These are phyloP conservation scores for Hypoxylon rickii DNA, from an alignment of 495 filamentous ascomycete genomes.

Conservation along the genomic window DNA sequence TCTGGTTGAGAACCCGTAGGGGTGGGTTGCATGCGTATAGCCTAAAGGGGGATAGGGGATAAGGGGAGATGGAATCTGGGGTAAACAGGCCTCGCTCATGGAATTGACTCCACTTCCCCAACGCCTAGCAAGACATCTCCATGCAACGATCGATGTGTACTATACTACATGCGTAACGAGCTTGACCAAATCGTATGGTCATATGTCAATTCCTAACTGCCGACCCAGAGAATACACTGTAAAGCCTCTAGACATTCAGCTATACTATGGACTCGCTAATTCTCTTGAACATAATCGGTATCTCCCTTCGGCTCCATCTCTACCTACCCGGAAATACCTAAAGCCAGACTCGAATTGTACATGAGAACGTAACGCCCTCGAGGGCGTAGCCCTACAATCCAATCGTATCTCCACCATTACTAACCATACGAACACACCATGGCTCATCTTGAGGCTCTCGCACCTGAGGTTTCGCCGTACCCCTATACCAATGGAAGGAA, in stretches of 20 bases:
- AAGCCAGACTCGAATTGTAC: slow-evolving; percentile 11
- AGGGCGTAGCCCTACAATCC: slow-evolving; percentile 4
- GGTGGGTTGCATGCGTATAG: slow-evolving; percentile 31
- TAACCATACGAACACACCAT: slow-evolving; percentile 29
- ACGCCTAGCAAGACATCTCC: slow-evolving; percentile 8
- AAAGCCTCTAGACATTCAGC: background rate
- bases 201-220: slow-evolving; percentile 25
- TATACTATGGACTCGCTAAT: slow-evolving; percentile 15
- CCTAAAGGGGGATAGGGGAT: slow-evolving; percentile 36
- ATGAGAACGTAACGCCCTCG: slow-evolving; percentile 10
- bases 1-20: slow-evolving; percentile 43
- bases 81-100: slow-evolving; percentile 20
- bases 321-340: background rate
- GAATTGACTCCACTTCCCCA: slow-evolving; percentile 31
- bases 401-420: slow-evolving; percentile 14
- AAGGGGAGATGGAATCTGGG: slow-evolving; percentile 27
- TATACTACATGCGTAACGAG: slow-evolving; percentile 9
- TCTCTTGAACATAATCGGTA: slow-evolving; percentile 10
- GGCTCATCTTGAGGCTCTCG: slow-evolving; percentile 52
- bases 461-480: slow-evolving; percentile 41
- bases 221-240: slow-evolving; percentile 15
- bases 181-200: slow-evolving; percentile 2
- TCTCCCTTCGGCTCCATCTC: slow-evolving; percentile 8
- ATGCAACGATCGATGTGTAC: slow-evolving; percentile 9
- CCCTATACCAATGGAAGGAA: slow-evolving; percentile 43